These are phyloP conservation scores for Pelargonium myrrhifolium DNA, from an alignment of 441 rosid species.

Conservation along the genomic window DNA sequence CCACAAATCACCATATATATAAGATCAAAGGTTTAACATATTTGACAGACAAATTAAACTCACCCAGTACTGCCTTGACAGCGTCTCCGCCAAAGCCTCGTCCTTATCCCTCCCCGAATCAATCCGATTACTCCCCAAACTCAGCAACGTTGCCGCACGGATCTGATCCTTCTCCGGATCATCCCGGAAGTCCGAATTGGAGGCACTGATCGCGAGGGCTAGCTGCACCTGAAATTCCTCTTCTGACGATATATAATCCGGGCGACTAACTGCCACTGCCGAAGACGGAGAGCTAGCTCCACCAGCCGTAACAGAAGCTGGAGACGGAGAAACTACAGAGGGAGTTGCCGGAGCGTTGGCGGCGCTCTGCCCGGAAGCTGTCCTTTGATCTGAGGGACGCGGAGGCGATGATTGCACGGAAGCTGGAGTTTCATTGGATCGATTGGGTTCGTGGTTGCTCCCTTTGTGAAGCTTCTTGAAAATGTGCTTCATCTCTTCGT, in stretches of 20 bases:
- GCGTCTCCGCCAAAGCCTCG: constrained; percentile 51
- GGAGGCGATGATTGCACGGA: constrained; percentile 26
- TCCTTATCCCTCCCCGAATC: constrained; percentile 47
- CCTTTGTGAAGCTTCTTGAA: constrained; percentile 86
- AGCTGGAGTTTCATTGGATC: constrained; percentile 52
- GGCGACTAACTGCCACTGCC: constrained; percentile 17
- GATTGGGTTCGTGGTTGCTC: constrained; percentile 58
- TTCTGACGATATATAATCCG: constrained; percentile 71
- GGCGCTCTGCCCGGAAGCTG: constrained; percentile 14
- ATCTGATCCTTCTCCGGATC: constrained; percentile 85
- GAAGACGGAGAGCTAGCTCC: constrained; percentile 12
- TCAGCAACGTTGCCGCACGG: constrained; percentile 61
- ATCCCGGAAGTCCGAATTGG: constrained; percentile 56
- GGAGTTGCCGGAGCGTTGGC: constrained; percentile 31
- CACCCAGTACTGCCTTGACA: constrained; percentile 94
- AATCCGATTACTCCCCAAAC: constrained; percentile 52
- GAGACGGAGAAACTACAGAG: constrained; percentile 31
- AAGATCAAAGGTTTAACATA: neutral
- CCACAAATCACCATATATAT: neutral
- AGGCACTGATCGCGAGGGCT: constrained; percentile 88
- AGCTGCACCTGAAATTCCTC: constrained; percentile 93
- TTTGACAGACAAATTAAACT: constrained; percentile 20
- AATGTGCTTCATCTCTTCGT: constrained; percentile 70
- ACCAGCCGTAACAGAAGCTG: constrained; percentile 2
- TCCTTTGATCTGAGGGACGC: constrained; percentile 41